Evolutionary conservation across 805 yeast genomes (phyloP).

Genomic region (Candida schatavii): DNA sequence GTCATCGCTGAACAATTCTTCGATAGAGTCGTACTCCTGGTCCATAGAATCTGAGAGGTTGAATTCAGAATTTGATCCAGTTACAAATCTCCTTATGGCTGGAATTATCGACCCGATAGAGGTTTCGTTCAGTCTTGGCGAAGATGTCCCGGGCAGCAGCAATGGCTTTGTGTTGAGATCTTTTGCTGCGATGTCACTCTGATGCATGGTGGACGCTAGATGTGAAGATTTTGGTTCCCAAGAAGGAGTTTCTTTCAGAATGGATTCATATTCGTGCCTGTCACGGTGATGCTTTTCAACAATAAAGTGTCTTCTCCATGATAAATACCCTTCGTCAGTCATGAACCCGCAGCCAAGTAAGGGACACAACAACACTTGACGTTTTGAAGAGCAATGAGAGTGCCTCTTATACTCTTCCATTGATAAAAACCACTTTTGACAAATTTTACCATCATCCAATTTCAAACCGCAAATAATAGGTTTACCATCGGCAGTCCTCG

Average conservation of each 20-base stretch:
- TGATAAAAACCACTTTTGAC: slow-evolving; percentile 16
- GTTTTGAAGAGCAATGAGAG: slow-evolving; percentile 24
- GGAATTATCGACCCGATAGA: neutral
- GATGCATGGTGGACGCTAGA: neutral
- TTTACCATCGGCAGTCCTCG: slow-evolving; percentile 17
- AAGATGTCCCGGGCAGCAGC: no score
- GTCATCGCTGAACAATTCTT: slow-evolving; percentile 16
- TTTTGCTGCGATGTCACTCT: neutral
- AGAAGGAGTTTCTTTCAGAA: neutral
- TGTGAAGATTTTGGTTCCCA: neutral
- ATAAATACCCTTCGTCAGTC: slow-evolving; percentile 31
- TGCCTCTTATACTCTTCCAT: slow-evolving; percentile 17
- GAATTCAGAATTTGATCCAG: neutral
- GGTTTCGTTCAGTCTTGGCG: no score
- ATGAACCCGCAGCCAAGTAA: slow-evolving; percentile 38
- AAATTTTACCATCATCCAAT: slow-evolving; percentile 9
- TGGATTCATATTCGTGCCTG: neutral
- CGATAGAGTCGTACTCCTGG: slow-evolving; percentile 16
- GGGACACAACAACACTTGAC: slow-evolving; percentile 36
- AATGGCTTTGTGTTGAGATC: no score
- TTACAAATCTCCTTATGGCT: neutral
- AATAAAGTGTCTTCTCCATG: slow-evolving; percentile 29
- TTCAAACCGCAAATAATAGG: slow-evolving; percentile 15
- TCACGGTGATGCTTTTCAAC: slow-evolving; percentile 15
- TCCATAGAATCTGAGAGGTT: neutral